These are phyloP conservation scores for Benincasa hispida DNA, from an alignment of 306 rosid species.

Conservation along the genomic window DNA sequence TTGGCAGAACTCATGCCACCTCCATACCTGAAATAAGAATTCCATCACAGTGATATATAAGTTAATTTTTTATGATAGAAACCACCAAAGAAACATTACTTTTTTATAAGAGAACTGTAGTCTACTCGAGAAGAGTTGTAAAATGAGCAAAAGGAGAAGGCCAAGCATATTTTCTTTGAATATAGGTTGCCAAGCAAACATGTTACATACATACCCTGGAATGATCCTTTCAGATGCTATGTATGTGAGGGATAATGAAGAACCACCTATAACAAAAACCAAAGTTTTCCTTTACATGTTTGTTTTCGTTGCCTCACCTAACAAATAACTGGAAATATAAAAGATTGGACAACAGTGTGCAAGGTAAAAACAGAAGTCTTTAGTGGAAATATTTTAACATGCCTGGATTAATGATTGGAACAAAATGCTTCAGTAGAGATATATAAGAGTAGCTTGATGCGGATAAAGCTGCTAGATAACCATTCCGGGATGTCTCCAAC, in stretches of 20 bases:
- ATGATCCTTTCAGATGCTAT: constrained; percentile 91
- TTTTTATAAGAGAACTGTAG: background rate
- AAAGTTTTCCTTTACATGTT: background rate
- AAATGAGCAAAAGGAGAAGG: background rate
- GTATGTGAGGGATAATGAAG: constrained; percentile 88
- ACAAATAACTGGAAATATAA: background rate
- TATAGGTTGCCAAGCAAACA: constrained; percentile 4
- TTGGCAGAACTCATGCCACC: constrained; percentile 99
- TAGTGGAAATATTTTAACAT: background rate
- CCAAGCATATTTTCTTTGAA: background rate
- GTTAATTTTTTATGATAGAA: background rate
- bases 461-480: constrained; percentile 94
- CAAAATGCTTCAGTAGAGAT: constrained; percentile 77
- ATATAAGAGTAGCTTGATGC: constrained; percentile 95
- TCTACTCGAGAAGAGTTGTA: background rate
- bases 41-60: background rate
- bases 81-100: background rate
- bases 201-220: constrained; percentile 57
- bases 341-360: background rate
- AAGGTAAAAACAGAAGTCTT: constrained; percentile 1
- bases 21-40: constrained; percentile 50
- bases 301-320: background rate
- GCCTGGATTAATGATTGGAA: constrained; percentile 88
- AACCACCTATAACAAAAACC: constrained; percentile 48
- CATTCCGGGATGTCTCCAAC: constrained; percentile 90